Base-by-base conservation (phyloP, 2,329 filamentous ascomycete species). In the Bipolaris cookei region DNA sequence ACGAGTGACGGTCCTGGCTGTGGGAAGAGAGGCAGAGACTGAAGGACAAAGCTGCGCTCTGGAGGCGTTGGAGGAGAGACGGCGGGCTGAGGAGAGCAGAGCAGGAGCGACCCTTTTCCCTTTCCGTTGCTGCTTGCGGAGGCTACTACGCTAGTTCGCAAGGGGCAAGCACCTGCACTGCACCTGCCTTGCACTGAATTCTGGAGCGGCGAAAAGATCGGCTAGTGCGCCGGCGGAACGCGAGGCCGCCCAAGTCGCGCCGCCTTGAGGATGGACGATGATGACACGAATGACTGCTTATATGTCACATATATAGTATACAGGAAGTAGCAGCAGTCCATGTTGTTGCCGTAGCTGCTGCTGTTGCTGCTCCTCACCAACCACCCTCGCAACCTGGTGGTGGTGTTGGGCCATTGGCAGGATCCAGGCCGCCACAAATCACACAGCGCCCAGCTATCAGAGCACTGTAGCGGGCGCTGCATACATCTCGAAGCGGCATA, bases 1-100 rank as follows among this genome's bases (percentile, higher is more conserved):
- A 71, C 68, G 68, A 71, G 65, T 63, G 68, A 60, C 66, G 66
- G 68, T 70, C 66, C 63, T 55, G 48, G 38, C 38, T 6, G 20
- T 13, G 1, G 38, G 8, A 54, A 54, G 20, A 2, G 16, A 28
- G 25, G 63, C 66, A 58, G 58, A 54, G 45, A 54, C 57, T 54
- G 56, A 42, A 57, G 45, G 45, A 55, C 25, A 47, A 47, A 48
- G 45, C 53, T 53, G 51, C 51, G 54, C 53, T 57, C 23, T 30
- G 20, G 61, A 28, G 47, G 57, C 49, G 52, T 53, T 57, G 57
- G 53, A 54, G 52, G 59, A 53, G 59, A 64, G 61, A 60, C 51
- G 51, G 57, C 57, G 54, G 60, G 52, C 50, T 48, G 50, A 46
- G 51, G 23, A 49, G 45, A 49, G 45, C 56, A 58, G 52, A 61